Conservation (phyloP, 148 eudicot species). For the Nepenthes mirabilis region DNA sequence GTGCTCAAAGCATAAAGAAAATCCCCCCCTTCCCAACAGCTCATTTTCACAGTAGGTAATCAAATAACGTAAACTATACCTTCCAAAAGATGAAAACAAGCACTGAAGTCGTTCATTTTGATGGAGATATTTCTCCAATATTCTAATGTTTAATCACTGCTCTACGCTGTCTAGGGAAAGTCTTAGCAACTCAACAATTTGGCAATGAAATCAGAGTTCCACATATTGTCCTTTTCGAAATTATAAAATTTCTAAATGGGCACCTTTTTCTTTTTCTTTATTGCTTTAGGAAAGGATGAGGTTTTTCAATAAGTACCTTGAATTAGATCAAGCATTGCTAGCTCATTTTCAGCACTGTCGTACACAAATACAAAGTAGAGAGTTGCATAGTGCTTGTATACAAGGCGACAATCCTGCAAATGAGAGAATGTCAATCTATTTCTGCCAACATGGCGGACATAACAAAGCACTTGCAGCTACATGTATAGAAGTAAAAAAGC, state of each 20-base stretch:
- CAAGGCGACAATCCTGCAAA: constrained; percentile 79
- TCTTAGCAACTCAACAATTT: too few relatives aligned
- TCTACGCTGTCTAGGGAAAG: too few relatives aligned
- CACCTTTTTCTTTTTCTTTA: neutral
- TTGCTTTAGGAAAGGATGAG: neutral
- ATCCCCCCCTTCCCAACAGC: too few relatives aligned
- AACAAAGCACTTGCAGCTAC: neutral
- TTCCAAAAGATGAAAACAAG: too few relatives aligned
- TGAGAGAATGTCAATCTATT: constrained; percentile 4
- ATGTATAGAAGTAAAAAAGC: neutral
- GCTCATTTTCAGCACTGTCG: constrained; percentile 82
- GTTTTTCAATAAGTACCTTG: constrained; percentile 51
- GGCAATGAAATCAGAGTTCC: too few relatives aligned
- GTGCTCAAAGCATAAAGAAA: too few relatives aligned
- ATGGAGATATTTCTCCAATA: too few relatives aligned
- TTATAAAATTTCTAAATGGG: neutral
- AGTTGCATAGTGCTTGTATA: constrained; percentile 82
- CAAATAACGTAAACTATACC: too few relatives aligned
- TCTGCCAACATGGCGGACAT: neutral
- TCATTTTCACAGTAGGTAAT: too few relatives aligned
- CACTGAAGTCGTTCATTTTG: too few relatives aligned
- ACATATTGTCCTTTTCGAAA: too few relatives aligned
- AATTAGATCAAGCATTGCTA: constrained; percentile 90
- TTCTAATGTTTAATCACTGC: too few relatives aligned
- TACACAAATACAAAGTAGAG: constrained; percentile 76